Percentiles rank a stretch among this genome's conserved stretches.
These are phyloP conservation scores for Kitagawia praeruptora DNA, from an alignment of 129 eudicot genomes.

Conservation along the genomic window DNA sequence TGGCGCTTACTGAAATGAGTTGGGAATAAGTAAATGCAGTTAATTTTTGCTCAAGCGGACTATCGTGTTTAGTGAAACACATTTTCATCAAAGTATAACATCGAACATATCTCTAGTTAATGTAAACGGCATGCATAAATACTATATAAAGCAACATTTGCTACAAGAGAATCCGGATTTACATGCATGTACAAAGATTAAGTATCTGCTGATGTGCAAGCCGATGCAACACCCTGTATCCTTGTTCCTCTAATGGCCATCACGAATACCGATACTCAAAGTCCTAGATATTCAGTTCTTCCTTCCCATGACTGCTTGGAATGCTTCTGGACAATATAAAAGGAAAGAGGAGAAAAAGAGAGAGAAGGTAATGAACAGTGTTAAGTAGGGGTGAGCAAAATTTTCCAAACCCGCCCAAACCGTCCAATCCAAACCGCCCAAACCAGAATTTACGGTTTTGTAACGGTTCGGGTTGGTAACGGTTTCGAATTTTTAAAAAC, in stretches of 20 bases:
- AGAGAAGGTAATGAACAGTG: background rate
- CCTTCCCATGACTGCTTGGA: conserved; percentile 86
- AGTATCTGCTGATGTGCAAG: background rate
- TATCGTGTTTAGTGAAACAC: no score
- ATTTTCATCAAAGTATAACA: background rate
- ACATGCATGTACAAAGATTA: background rate
- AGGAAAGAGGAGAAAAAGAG: background rate
- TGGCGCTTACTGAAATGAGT: no score
- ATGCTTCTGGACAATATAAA: conserved; percentile 34
- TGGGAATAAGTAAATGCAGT: no score
- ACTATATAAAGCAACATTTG: background rate
- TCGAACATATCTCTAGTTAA: background rate
- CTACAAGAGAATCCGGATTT: background rate
- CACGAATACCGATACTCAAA: background rate
- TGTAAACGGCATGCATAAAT: background rate
- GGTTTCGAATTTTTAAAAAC: no score
- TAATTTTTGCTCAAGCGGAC: no score
- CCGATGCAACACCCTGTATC: conserved; percentile 11
- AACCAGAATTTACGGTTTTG: no score
- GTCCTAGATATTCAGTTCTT: conserved; percentile 49
- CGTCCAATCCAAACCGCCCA: no score
- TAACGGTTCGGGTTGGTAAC: no score
- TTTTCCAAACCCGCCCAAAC: no score
- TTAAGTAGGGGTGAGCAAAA: no score
- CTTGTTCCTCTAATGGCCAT: background rate